Base-by-base conservation (phyloP, 352 stramenopile genomes). In the Globisporangium radiosum region DNA sequence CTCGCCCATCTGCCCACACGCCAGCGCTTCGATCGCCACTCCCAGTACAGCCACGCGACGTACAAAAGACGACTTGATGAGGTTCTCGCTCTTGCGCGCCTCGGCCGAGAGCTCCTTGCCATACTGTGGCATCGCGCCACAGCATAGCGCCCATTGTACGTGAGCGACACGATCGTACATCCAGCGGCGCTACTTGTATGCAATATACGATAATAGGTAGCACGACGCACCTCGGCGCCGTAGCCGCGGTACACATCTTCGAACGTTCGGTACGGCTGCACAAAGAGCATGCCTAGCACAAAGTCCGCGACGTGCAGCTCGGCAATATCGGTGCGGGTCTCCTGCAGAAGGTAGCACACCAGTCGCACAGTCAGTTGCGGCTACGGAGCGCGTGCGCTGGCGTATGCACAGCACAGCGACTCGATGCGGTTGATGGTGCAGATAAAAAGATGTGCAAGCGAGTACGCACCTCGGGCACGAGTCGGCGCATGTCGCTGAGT, bases 61-160 rank as follows among this genome's bases (percentile, higher is more conserved):
- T 60, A 94, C 85, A 55, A 79, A 91, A 17, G 79, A 90, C 15
- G 83, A 83, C 60, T 90, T 92, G 75, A 90, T 79, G 47, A 81
- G 68, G 63, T 92, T 90, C 33, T 69, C 78, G 63, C 71, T 86
- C 63, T 94, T 85, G 36, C 85, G 79, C 11, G 85, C 85, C 57
- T 94, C 78, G 10, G 69, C 80, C 11, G 83, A 93, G 37, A 94
- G 61, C 54, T 93, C 85, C 65, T 94, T 94, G 2, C 70, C 81
- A 47, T 94, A 94, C 81, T 93, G 56, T 57, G 47, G 59, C 15
- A n/a, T 52, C 4, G 58, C 47, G 65, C n/a, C 11, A 65, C n/a
- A 6, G 39, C 43, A 47, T 38, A 60, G 59, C 7, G 56, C 17
- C 17, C 17, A 44, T 6, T 4, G 17, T 19, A 56, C 40, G 38